Conservation (phyloP, 179 eudicot species). For the Heliamphora pulchella region DNA sequence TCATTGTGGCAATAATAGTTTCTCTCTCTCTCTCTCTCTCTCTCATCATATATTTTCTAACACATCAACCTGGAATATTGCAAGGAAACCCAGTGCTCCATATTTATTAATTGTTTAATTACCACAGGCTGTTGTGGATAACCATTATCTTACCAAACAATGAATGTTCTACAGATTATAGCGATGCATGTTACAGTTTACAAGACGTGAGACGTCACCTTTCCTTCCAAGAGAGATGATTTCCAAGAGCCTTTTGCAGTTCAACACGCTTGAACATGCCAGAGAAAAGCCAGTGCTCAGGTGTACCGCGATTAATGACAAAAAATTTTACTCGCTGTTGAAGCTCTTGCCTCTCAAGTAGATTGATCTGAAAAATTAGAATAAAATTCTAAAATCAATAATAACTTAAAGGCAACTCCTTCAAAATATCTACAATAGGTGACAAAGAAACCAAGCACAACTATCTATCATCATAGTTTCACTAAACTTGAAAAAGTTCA, state of each 20-base stretch:
- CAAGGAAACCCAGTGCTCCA: not conserved
- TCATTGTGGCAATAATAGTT: too few species aligned
- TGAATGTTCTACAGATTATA: not conserved
- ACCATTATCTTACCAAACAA: constrained; percentile 5
- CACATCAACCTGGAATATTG: not conserved
- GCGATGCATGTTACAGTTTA: not conserved
- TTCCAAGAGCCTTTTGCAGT: constrained; percentile 88
- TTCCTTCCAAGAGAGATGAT: constrained; percentile 91
- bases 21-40: too few species aligned
- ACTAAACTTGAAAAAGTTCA: not conserved
- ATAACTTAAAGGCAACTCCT: not conserved
- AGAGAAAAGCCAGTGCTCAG: constrained; percentile 80
- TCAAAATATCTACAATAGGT: not conserved
- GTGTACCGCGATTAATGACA: constrained; percentile 53
- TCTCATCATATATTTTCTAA: too few species aligned
- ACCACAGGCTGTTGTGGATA: not conserved
- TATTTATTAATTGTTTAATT: not conserved
- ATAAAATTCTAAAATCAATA: not conserved
- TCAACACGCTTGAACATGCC: constrained; percentile 76
- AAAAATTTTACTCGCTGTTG: constrained; percentile 75
- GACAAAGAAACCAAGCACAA: not conserved
- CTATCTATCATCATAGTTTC: not conserved
- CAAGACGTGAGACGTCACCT: constrained; percentile 41
- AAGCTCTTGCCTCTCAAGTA: constrained; percentile 92
- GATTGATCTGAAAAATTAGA: constrained; percentile 49